These are phyloP conservation scores for Rheum nobile DNA, from an alignment of 148 eudicot genomes.

Conservation along the genomic window DNA sequence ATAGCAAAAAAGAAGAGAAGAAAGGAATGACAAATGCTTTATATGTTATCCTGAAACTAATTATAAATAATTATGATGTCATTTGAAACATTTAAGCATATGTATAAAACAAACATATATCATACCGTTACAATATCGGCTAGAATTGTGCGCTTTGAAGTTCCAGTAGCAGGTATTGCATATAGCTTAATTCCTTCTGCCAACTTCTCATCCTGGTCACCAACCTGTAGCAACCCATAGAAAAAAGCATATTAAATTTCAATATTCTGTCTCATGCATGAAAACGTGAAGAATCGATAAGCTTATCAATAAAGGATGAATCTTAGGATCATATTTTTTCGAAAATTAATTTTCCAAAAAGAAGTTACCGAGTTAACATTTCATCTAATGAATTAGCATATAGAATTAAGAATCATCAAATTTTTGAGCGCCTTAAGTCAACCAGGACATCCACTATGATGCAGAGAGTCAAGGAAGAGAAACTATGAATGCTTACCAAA, in stretches of 20 bases:
- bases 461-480: not conserved
- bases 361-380: not conserved
- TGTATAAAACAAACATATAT: not conserved
- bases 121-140: conserved; percentile 80
- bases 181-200: conserved; percentile 86
- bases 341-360: not conserved
- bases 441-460: not conserved
- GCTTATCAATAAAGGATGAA: not conserved
- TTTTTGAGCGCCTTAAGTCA: not conserved
- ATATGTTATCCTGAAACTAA: not conserved
- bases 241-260: not conserved
- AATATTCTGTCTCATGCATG: not conserved
- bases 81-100: not conserved
- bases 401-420: not conserved
- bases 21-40: not conserved
- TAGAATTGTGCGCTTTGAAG: conserved; percentile 76
- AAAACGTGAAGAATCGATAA: not conserved
- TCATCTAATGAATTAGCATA: not conserved
- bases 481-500: conserved; percentile 33
- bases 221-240: conserved; percentile 43
- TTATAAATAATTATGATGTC: not conserved
- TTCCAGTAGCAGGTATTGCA: conserved; percentile 56
- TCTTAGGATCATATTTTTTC: not conserved
- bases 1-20: not conserved
- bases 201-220: conserved; percentile 85